These are phyloP conservation scores for Colletotrichum graminicola DNA, from an alignment of 2,329 filamentous ascomycete species.

Conservation along the genomic window DNA sequence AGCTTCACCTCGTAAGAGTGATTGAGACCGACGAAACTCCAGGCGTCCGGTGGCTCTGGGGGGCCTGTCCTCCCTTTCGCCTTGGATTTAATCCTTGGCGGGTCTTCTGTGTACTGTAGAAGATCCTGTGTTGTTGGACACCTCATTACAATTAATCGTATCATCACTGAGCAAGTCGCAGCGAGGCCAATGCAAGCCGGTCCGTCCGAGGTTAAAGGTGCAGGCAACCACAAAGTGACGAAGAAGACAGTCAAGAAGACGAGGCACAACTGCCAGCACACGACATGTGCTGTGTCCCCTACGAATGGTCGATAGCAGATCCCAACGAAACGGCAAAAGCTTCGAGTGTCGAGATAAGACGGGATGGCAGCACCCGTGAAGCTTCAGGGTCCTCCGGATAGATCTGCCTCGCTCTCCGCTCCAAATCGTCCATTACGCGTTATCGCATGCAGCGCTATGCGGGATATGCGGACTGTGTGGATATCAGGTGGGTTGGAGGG, in stretches of 20 bases:
- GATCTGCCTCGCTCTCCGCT: slow-evolving; percentile 38
- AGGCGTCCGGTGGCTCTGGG: slow-evolving; percentile 23
- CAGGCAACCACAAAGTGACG: background rate
- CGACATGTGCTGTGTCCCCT: background rate
- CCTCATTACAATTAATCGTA: slow-evolving; percentile 36
- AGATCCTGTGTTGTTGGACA: slow-evolving; percentile 1
- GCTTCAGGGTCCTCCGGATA: slow-evolving; percentile 41
- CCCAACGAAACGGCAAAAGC: slow-evolving; percentile 31
- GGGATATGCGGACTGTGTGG: slow-evolving; percentile 39
- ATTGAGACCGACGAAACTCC: slow-evolving; percentile 9
- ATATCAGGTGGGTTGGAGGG: slow-evolving; percentile 31
- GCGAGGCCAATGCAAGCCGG: slow-evolving; percentile 13
- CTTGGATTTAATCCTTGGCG: slow-evolving; percentile 31
- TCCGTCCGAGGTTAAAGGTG: slow-evolving; percentile 17
- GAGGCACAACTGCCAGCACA: slow-evolving; percentile 9
- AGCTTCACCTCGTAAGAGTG: slow-evolving; percentile 14
- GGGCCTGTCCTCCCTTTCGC: slow-evolving; percentile 27
- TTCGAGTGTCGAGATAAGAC: slow-evolving; percentile 40
- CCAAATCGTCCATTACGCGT: slow-evolving; percentile 35
- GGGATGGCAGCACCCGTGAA: slow-evolving; percentile 41
- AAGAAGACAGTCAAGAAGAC: slow-evolving; percentile 3
- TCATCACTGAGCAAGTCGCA: slow-evolving; percentile 31
- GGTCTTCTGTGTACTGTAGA: background rate
- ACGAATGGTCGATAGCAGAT: slow-evolving; percentile 13
- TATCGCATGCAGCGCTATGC: slow-evolving; percentile 42